Percentiles rank a stretch among this genome's conserved stretches.
Conservation (phyloP, 306 rosid species). For the Ormosia emarginata region DNA sequence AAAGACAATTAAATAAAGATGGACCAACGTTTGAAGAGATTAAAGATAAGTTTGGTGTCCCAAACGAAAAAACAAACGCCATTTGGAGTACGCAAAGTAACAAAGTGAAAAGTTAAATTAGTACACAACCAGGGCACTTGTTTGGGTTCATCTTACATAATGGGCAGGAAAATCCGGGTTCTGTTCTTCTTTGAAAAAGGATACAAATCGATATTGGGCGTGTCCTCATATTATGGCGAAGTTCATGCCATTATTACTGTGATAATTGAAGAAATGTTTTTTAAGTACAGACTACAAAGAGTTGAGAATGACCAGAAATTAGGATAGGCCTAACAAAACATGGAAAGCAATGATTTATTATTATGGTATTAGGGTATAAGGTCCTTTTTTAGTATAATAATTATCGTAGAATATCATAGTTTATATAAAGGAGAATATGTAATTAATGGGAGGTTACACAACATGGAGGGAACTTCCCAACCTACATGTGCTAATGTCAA, state of each 20-base stretch:
- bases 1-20: too few species aligned
- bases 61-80: not conserved
- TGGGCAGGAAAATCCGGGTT: not conserved
- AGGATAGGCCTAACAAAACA: conserved; percentile 29
- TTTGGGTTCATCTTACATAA: not conserved
- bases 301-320: conserved; percentile 34
- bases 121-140: not conserved
- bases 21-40: too few species aligned
- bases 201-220: not conserved
- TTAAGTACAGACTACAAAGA: not conserved
- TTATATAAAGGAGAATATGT: conserved; percentile 17
- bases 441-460: conserved; percentile 21
- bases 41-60: too few species aligned
- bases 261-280: conserved; percentile 11
- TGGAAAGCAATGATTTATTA: conserved; percentile 16
- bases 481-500: conserved; percentile 51
- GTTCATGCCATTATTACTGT: conserved; percentile 14
- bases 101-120: not conserved
- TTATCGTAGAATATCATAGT: not conserved
- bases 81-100: conserved; percentile 3
- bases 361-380: conserved; percentile 13
- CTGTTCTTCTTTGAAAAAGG: not conserved
- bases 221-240: conserved; percentile 24
- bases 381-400: conserved; percentile 8
- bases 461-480: conserved; percentile 35